Conservation (phyloP, 2,329 filamentous ascomycete genomes). For the Rhynchosporium graminicola region DNA sequence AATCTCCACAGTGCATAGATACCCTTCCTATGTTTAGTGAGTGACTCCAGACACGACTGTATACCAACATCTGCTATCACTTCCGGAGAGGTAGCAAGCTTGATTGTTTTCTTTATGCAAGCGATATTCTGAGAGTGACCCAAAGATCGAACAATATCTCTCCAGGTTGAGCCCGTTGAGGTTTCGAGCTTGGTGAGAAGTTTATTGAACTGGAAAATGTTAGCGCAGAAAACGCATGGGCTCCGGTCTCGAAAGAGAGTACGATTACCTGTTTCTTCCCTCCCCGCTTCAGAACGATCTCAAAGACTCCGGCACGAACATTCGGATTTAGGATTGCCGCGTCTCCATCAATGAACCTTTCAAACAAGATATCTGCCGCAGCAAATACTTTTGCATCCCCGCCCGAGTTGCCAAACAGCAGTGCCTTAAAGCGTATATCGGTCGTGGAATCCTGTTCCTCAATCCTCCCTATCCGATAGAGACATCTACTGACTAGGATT, state of each 20-base stretch:
- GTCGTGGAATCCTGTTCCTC: conserved; percentile 9
- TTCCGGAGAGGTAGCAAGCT: background rate
- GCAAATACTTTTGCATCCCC: conserved; percentile 10
- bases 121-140: conserved; percentile 11
- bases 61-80: conserved; percentile 9
- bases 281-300: conserved; percentile 19
- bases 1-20: conserved; percentile 18
- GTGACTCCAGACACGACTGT: background rate
- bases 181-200: background rate
- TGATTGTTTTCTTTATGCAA: conserved; percentile 17
- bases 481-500: conserved; percentile 11
- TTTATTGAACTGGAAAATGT: conserved; percentile 13
- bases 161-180: conserved; percentile 1
- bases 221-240: background rate
- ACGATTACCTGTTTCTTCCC: conserved; percentile 13
- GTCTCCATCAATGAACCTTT: conserved; percentile 19
- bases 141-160: conserved; percentile 19
- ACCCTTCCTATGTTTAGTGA: conserved; percentile 18
- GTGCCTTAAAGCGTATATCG: conserved; percentile 20
- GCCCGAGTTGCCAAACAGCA: conserved; percentile 21
- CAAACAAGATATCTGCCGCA: conserved; percentile 18
- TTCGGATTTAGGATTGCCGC: conserved; percentile 20
- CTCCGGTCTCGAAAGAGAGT: background rate
- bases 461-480: conserved; percentile 12
- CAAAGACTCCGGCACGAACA: conserved; percentile 23